Conservation (phyloP, 2,329 filamentous ascomycete species). For the Xylaria sp. region DNA sequence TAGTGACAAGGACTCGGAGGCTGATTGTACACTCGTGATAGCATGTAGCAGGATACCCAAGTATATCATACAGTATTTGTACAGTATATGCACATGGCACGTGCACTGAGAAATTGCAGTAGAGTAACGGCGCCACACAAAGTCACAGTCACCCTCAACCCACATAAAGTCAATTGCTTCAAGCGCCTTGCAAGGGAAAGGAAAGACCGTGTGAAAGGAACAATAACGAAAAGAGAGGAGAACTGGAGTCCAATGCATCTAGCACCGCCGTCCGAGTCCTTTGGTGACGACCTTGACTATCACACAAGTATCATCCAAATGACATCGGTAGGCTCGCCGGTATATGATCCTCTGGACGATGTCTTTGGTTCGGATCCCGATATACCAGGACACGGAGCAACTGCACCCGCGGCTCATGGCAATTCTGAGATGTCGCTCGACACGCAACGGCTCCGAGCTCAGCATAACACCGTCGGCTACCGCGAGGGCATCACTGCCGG, state of each 20-base stretch:
- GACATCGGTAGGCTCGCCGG: constrained; percentile 11
- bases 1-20: neutral
- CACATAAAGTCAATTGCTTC: neutral
- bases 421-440: constrained; percentile 63
- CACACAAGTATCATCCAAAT: constrained; percentile 9
- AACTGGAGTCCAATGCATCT: constrained; percentile 25
- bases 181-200: neutral
- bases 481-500: constrained; percentile 83
- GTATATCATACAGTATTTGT: neutral
- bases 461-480: constrained; percentile 87
- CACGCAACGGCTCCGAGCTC: constrained; percentile 75
- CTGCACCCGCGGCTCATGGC: neutral
- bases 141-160: constrained; percentile 8
- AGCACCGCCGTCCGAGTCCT: constrained; percentile 26
- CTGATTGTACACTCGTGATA: neutral
- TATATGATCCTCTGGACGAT: constrained; percentile 26
- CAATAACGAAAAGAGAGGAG: neutral
- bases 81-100: constrained; percentile 4
- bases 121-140: neutral
- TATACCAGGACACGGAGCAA: neutral
- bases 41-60: neutral
- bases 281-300: constrained; percentile 27
- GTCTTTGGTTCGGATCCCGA: constrained; percentile 26
- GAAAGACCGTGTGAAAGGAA: neutral
- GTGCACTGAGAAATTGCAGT: constrained; percentile 1